A percentile compares a stretch with the other conserved stretches of the same genome.
phyloP scores from a whole-genome alignment of 352 stramenopile species.

The Pythium sp. region DNA sequence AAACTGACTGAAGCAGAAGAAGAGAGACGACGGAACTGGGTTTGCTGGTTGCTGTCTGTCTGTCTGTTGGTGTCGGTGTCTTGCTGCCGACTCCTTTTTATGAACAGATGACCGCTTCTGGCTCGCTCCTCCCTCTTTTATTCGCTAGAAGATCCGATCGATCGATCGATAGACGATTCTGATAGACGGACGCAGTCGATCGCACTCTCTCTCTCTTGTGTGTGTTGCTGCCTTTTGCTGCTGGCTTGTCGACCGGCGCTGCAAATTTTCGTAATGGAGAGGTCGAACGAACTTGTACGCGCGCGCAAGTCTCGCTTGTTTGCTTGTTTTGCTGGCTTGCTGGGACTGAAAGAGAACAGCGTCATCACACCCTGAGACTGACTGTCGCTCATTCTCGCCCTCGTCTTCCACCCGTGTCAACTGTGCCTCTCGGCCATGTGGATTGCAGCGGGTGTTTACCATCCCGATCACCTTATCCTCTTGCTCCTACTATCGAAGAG shows the following conservation, averaged over 20 bases:
- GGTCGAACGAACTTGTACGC: conserved; percentile 4
- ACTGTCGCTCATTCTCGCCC: not conserved
- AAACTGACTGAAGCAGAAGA: conserved; percentile 7
- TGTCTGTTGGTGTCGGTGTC: conserved; percentile 1
- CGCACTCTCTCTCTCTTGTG: conserved; percentile 1
- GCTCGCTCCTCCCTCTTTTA: conserved; percentile 5
- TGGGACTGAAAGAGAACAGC: not conserved
- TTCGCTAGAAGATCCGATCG: not conserved
- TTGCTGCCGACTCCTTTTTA: conserved; percentile 10
- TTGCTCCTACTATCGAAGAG: not conserved
- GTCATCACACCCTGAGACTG: conserved; percentile 1
- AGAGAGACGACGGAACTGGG: conserved; percentile 7
- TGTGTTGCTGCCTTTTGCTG: not conserved
- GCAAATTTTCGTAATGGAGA: conserved; percentile 18
- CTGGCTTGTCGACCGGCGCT: conserved; percentile 2
- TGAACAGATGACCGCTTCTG: conserved; percentile 12
- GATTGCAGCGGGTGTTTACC: conserved; percentile 10
- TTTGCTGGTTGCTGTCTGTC: not conserved
- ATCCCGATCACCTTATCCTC: conserved; percentile 23
- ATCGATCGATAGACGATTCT: conserved; percentile 1
- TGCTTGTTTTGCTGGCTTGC: not conserved
- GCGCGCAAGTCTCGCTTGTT: conserved; percentile 1
- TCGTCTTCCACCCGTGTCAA: not conserved
- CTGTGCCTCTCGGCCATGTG: conserved; percentile 13
- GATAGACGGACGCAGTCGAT: conserved; percentile 1